Evolutionary conservation across 768 basidiomycete species (phyloP), one percentile per base, ranked within the genome.

Genomic region (Solioccasus polychromus): DNA sequence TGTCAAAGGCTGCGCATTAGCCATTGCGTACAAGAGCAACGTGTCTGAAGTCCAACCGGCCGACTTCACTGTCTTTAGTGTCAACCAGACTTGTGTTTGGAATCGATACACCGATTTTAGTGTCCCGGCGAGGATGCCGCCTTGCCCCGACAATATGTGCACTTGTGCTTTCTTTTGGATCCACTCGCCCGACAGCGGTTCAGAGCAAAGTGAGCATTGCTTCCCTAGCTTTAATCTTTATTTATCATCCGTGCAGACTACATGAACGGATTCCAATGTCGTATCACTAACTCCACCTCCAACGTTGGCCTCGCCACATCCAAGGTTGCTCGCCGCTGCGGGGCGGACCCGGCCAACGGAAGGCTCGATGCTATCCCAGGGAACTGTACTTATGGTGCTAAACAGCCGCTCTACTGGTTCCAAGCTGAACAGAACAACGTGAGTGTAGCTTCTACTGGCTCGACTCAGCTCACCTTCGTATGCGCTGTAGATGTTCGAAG

Each of bases 51-150:
- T 90, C 7, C 63, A 80, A 55, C 85, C 85, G 0, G 76, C 73
- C 35, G 85, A 88, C 64, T 83, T 89, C 55, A 75, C 80, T 0
- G 69, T 89, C 10, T 88, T 89, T 62, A 83, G 80, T 45, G 76
- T 87, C 11, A 88, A 88, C 58, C 82, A 84, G 38, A 83, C 79
- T 1, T 88, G 85, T 51, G 85, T 87, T 0, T 89, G 82, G 82
- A 75, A 68, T 19, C 71, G 84, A 17, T 78, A 79, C 60, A 88
- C 83, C 6, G 77, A 80, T 39, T 90, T 89, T 53, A 58, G 74
- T 37, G 83, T 90, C 5, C 88, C 88, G 0, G 71, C 58, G 15
- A 67, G 65, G 10, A 82, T 89, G 81, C 87, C 87, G 0, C 68
- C 82, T 8, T 88, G 86, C 54, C 82, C 83, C 0, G 54, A 70